Evolutionary conservation across 1,139 yeast species (phyloP).

Genomic region (Debaryomyces robertsiae): DNA sequence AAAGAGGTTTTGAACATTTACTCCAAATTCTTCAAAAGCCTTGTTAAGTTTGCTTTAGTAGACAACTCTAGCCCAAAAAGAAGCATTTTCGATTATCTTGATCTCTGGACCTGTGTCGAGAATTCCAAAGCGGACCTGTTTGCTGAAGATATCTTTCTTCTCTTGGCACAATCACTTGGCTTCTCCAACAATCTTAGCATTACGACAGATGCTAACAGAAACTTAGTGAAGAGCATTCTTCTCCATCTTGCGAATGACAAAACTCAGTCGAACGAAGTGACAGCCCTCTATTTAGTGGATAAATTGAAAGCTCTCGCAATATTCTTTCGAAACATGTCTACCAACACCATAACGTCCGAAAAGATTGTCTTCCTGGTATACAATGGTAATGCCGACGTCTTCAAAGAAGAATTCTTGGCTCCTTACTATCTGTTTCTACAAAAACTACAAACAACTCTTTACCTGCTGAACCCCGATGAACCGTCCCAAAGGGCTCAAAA

Average conservation of each 20-base stretch:
- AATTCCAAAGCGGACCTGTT: conserved; percentile 12
- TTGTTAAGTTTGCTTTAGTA: conserved; percentile 22
- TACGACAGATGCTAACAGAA: not conserved
- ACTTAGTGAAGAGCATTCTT: conserved; percentile 9
- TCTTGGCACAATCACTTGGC: conserved; percentile 20
- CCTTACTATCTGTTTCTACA: conserved; percentile 22
- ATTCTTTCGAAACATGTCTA: conserved; percentile 14
- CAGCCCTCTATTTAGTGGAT: conserved; percentile 22
- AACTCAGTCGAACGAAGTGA: conserved; percentile 5
- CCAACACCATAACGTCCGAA: not conserved
- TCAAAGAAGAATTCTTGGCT: conserved; percentile 18
- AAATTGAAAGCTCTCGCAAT: conserved; percentile 37
- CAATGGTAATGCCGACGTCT: conserved; percentile 15
- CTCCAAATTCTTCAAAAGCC: conserved; percentile 34
- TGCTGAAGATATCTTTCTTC: conserved; percentile 17
- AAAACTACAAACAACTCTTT: conserved; percentile 3
- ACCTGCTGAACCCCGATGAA: too few relatives aligned
- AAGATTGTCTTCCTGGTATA: conserved; percentile 8
- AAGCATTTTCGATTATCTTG: conserved; percentile 17
- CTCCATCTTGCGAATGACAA: conserved; percentile 10
- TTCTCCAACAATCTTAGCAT: conserved; percentile 1
- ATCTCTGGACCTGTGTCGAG: conserved; percentile 23
- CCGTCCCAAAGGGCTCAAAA: conserved; percentile 12
- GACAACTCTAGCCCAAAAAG: conserved; percentile 1
- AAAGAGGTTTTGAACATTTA: conserved; percentile 33